Percentiles rank a stretch among this genome's conserved stretches.
phyloP scores from a whole-genome alignment of 2,329 filamentous ascomycete genomes.

The Trichophyton verrucosum region DNA sequence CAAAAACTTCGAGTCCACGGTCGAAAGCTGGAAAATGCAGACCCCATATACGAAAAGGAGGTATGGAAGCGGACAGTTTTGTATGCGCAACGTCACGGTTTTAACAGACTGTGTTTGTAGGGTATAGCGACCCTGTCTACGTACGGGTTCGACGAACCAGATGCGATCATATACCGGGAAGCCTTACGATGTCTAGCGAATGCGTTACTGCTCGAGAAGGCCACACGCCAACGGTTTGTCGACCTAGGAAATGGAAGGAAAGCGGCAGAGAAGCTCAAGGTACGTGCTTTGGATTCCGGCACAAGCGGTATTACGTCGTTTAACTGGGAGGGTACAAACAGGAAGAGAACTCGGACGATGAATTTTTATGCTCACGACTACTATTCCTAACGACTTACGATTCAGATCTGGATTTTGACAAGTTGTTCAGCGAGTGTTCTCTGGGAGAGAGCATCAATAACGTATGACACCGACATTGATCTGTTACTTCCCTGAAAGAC shows the following conservation, averaged over 20 bases:
- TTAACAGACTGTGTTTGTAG: slow-evolving; percentile 32
- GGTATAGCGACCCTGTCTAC: slow-evolving; percentile 60
- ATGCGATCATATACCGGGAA: slow-evolving; percentile 54
- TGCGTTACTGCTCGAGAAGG: slow-evolving; percentile 57
- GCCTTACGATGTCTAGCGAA: slow-evolving; percentile 77
- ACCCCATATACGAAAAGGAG: slow-evolving; percentile 71
- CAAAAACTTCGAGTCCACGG: slow-evolving; percentile 65
- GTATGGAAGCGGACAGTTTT: slow-evolving; percentile 34
- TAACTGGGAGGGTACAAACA: slow-evolving; percentile 15
- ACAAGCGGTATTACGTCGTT: no score
- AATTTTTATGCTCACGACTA: slow-evolving; percentile 71
- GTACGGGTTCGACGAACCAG: slow-evolving; percentile 59
- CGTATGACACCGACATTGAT: slow-evolving; percentile 16
- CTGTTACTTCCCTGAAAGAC: background rate
- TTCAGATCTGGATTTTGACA: slow-evolving; percentile 53
- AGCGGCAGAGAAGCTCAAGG: slow-evolving; percentile 57
- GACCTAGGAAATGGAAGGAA: slow-evolving; percentile 56
- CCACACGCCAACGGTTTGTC: slow-evolving; percentile 60
- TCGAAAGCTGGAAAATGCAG: slow-evolving; percentile 57
- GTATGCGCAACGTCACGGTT: background rate
- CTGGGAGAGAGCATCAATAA: slow-evolving; percentile 56
- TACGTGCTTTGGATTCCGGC: slow-evolving; percentile 11
- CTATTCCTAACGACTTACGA: slow-evolving; percentile 71
- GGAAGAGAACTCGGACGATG: slow-evolving; percentile 64
- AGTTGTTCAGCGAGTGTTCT: slow-evolving; percentile 52